These are phyloP conservation scores for Pseudocercospora fuligena DNA, from an alignment of 2,329 filamentous ascomycete species.

Conservation along the genomic window DNA sequence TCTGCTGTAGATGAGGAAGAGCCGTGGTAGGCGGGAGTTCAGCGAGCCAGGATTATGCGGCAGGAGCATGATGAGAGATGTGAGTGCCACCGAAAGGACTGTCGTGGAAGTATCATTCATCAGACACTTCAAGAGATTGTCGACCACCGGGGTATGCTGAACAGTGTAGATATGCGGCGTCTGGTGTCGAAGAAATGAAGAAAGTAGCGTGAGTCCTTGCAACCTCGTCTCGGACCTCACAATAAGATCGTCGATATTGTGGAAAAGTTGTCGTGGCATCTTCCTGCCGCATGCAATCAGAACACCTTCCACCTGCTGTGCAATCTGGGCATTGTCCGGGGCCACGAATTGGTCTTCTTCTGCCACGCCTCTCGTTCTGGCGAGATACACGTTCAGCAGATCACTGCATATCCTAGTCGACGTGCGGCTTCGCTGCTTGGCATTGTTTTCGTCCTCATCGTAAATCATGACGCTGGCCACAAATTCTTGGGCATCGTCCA, in stretches of 20 bases:
- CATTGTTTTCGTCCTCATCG: slow-evolving; percentile 62
- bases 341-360: slow-evolving; percentile 43
- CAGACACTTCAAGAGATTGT: slow-evolving; percentile 72
- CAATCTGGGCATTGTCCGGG: slow-evolving; percentile 52
- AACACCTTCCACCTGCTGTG: slow-evolving; percentile 59
- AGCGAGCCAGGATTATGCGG: slow-evolving; percentile 79
- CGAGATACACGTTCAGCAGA: slow-evolving; percentile 51
- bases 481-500: slow-evolving; percentile 68
- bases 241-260: slow-evolving; percentile 68
- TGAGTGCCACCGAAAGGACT: slow-evolving; percentile 75
- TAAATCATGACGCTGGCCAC: slow-evolving; percentile 68
- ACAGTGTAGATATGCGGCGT: slow-evolving; percentile 80
- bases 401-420: slow-evolving; percentile 65
- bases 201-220: slow-evolving; percentile 68
- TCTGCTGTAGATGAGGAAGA: slow-evolving; percentile 82
- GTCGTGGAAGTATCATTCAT: slow-evolving; percentile 79
- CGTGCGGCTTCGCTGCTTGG: slow-evolving; percentile 57
- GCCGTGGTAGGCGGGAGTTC: slow-evolving; percentile 68
- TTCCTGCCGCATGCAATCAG: slow-evolving; percentile 65
- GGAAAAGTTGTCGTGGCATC: slow-evolving; percentile 72
- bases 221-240: slow-evolving; percentile 67
- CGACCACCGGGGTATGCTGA: slow-evolving; percentile 72
- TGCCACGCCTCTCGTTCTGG: slow-evolving; percentile 45
- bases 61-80: slow-evolving; percentile 78
- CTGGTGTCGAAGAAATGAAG: slow-evolving; percentile 73